A percentile compares a stretch with the other conserved stretches of the same genome.
phyloP scores from a whole-genome alignment of 805 yeast genomes.

The Ogataea henricii region DNA sequence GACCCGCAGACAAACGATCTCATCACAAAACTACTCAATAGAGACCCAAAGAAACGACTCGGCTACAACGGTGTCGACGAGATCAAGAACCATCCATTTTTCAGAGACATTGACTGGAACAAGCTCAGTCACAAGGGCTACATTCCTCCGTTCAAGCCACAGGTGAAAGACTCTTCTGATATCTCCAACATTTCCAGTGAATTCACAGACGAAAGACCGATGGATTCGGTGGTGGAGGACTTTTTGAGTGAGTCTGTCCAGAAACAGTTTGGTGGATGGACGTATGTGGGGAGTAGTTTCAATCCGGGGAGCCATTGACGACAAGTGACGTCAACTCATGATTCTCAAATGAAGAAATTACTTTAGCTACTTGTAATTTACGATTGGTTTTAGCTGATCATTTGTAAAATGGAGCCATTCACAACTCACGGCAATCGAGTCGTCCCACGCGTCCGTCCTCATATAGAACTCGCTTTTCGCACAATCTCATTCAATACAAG shows the following conservation, averaged over 20 bases:
- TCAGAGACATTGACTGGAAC: conserved; percentile 87
- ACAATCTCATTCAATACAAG: too few species aligned
- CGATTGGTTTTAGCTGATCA: too few species aligned
- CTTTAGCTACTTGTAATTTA: too few species aligned
- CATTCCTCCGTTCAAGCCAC: conserved; percentile 94
- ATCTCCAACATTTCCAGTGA: conserved; percentile 92
- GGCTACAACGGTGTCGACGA: conserved; percentile 81
- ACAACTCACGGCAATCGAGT: too few species aligned
- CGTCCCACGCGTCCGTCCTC: too few species aligned
- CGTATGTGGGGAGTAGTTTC: conserved; percentile 67
- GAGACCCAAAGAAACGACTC: conserved; percentile 82
- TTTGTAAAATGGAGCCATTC: too few species aligned
- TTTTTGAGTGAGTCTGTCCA: conserved; percentile 93
- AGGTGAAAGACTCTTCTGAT: conserved; percentile 80
- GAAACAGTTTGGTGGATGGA: conserved; percentile 98
- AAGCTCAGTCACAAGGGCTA: conserved; percentile 82
- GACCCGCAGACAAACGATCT: conserved; percentile 85
- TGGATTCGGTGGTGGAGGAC: conserved; percentile 93
- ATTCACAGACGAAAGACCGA: conserved; percentile 90
- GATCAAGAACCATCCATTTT: conserved; percentile 82
- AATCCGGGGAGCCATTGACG: conserved; percentile 19
- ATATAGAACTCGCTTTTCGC: too few species aligned
- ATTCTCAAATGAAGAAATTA: too few species aligned
- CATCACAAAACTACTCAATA: conserved; percentile 68
- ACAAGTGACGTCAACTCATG: too few species aligned